Evolutionary conservation across 257 asterid genomes (phyloP), one percentile per base, ranked within the genome.

Genomic region (Solanum dulcamara): DNA sequence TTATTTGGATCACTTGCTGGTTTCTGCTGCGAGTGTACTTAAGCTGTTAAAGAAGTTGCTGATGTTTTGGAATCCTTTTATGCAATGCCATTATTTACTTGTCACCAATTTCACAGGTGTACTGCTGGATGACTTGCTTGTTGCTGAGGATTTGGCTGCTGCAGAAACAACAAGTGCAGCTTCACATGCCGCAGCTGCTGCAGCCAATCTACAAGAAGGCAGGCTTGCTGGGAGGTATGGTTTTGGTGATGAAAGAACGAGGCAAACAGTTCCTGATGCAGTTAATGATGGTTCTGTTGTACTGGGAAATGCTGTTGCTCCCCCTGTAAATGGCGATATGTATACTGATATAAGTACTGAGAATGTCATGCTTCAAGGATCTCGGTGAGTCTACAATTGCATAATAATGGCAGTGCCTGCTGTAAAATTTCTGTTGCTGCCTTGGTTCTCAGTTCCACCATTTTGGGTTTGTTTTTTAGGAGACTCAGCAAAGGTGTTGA

Each of bases 121-220:
- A 81, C 85, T 96, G 88, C 90, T 96, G 84, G 99, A 95, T 88
- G 99, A 97, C 89, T 91, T 97, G 74, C 98, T 97, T 68, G 99
- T 94, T 26, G 99, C 99, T 40, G 99, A 97, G 90, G 99, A 97
- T 89, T 88, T 97, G 70, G 97, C 99, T 64, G 98, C 99, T 81
- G 94, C 98, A 30, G 99, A 95, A 91, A 95, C 98, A 33, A 97
- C 98, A 35, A 92, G 88, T 87, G 98, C 98, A 84, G 98, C 99
- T 89, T 93, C 99, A n/a, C 98, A 93, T 92, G 99, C 98, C 0
- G 99, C 99, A 2, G 98, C 98, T 5, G 96, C 98, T 11, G 98
- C 95, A 7, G 94, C 98, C 44, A 87, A 90, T 89, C 75, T 91
- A 84, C 98, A 87, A 83, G 91, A 88, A 72, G 97, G 93, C 83